Evolutionary conservation across 495 filamentous ascomycete species (phyloP), one percentile per base, ranked within the genome.

Genomic region (Astrocystis sublimbata): DNA sequence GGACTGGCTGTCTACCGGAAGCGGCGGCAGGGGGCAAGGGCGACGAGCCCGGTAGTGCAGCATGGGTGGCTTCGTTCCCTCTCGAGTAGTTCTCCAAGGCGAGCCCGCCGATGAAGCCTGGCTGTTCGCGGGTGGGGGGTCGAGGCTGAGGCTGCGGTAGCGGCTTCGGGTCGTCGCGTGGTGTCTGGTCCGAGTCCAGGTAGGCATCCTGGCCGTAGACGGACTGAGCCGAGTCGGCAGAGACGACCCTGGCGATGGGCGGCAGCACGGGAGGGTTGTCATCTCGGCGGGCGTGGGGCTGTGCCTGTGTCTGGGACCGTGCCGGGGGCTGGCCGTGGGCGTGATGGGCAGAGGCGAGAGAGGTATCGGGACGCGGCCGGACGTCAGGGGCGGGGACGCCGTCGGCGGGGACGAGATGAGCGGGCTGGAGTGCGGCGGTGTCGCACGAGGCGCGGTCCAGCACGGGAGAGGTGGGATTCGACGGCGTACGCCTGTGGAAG

Each of bases 401-500:
- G 66, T 80, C 76, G 23, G 72, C 68, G 4, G 71, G 67, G 31
- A 69, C 66, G 35, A 74, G 68, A 42, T 73, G 72, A 41, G 72
- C 67, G 17, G 78, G 73, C 42, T 73, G 75, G 63, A 73, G 70
- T 13, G 74, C 61, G 7, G 72, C 59, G 46, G 72, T 40, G 47
- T 79, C 76, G 72, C 72, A 77, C 24, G 73, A 60, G 40, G 63
- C 63, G 35, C 65, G 63, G 51, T 79, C 79, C 52, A 76, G 74
- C n/a, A 76, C 66, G 23, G 82, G 79, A 26, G 81, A 83, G 5
- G 80, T 71, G 49, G 82, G 80, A 63, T 76, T 82, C 40, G 82
- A 83, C 62, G 81, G 78, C 12, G 72, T 79, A 47, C 81, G 80
- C 68, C 78, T 77, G 33, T 81, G 81, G 60, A 83, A 82, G 65